Evolutionary conservation across 371 early-diverging fungal genomes (phyloP).

Genomic region (Globomyces sp.): DNA sequence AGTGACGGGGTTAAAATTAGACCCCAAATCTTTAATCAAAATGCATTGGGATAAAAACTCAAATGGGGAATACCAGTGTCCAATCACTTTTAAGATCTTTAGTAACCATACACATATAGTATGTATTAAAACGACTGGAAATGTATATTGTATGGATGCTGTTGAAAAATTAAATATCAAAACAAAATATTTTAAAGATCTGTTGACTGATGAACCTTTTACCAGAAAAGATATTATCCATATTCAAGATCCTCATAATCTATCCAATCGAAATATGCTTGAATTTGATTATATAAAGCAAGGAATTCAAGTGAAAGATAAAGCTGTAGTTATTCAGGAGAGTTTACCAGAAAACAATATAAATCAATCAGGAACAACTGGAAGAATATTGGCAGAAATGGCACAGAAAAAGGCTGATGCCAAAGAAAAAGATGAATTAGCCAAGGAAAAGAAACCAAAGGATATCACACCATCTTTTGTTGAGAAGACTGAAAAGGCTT

Average conservation of each 20-base stretch:
- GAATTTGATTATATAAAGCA: constrained; percentile 71
- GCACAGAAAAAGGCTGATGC: constrained; percentile 42
- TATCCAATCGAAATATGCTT: constrained; percentile 66
- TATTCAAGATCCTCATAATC: constrained; percentile 83
- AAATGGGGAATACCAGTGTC: constrained; percentile 74
- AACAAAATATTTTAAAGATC: constrained; percentile 80
- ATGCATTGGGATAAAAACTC: constrained; percentile 80
- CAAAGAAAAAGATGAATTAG: background rate
- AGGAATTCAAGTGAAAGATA: constrained; percentile 48
- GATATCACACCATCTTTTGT: constrained; percentile 49
- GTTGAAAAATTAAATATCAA: constrained; percentile 85
- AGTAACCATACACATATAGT: constrained; percentile 86
- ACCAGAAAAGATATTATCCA: constrained; percentile 83
- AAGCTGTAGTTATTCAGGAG: constrained; percentile 27
- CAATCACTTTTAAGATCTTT: constrained; percentile 86
- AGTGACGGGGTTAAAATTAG: constrained; percentile 79
- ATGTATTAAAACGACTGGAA: constrained; percentile 80
- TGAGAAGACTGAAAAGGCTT: constrained; percentile 37
- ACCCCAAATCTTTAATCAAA: constrained; percentile 67
- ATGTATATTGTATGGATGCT: constrained; percentile 86
- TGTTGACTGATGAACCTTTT: constrained; percentile 85
- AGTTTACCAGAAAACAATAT: constrained; percentile 50
- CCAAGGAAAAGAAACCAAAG: constrained; percentile 58
- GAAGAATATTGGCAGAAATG: constrained; percentile 59
- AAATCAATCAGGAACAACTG: constrained; percentile 65